Evolutionary conservation across 257 asterid genomes (phyloP).

Genomic region (Capsicum baccatum): DNA sequence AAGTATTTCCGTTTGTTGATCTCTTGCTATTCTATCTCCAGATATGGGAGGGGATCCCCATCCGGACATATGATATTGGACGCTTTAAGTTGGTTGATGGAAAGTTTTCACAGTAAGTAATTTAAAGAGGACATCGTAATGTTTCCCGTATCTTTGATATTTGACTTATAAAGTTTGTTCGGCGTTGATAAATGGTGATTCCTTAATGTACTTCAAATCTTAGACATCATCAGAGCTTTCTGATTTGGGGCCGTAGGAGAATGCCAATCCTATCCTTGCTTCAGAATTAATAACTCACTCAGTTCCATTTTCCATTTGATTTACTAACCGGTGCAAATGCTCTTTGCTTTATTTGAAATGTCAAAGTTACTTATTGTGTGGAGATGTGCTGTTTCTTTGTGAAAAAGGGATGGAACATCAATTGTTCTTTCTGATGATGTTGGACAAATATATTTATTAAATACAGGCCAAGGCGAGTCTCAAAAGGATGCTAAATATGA

Average conservation of each 20-base stretch:
- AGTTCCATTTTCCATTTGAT: slow-evolving; percentile 27
- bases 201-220: slow-evolving; percentile 17
- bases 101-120: slow-evolving; percentile 91
- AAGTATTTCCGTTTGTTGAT: slow-evolving; percentile 24
- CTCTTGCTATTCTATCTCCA: slow-evolving; percentile 41
- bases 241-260: slow-evolving; percentile 15
- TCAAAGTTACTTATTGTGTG: background rate
- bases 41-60: slow-evolving; percentile 98
- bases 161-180: background rate
- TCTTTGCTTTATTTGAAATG: slow-evolving; percentile 28
- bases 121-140: slow-evolving; percentile 16
- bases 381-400: slow-evolving; percentile 45
- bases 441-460: slow-evolving; percentile 91
- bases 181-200: background rate
- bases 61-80: slow-evolving; percentile 76
- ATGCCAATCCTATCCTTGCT: slow-evolving; percentile 10
- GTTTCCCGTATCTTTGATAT: slow-evolving; percentile 17
- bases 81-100: slow-evolving; percentile 97
- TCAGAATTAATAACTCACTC: slow-evolving; percentile 23
- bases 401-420: slow-evolving; percentile 93
- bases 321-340: slow-evolving; percentile 17
- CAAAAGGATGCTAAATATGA: slow-evolving; percentile 97
- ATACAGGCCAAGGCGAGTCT: slow-evolving; percentile 97
- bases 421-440: slow-evolving; percentile 97
- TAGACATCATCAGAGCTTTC: slow-evolving; percentile 22